These are phyloP conservation scores for Fusarium sp. DNA, from an alignment of 2,329 filamentous ascomycete genomes.

Conservation along the genomic window DNA sequence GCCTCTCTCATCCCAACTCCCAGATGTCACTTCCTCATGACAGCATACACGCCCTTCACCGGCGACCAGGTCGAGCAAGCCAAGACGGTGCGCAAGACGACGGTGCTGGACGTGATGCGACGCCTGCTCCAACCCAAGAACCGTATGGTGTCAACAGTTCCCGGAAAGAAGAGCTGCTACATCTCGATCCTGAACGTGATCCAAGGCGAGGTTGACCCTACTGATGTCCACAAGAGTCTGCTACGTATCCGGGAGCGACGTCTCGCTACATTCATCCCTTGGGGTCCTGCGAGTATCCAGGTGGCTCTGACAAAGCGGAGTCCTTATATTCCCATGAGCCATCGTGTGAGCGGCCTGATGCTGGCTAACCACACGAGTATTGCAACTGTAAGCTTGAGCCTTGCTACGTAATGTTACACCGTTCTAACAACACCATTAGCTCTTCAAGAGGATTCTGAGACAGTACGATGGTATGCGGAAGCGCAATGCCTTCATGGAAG, in stretches of 20 bases:
- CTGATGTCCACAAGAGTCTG: constrained; percentile 97
- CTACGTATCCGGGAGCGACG: constrained; percentile 94
- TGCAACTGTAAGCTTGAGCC: constrained; percentile 73
- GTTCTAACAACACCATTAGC: constrained; percentile 52
- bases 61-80: constrained; percentile 96
- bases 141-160: constrained; percentile 96
- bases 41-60: constrained; percentile 97
- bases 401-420: neutral
- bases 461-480: constrained; percentile 97
- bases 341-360: constrained; percentile 96
- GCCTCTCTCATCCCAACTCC: constrained; percentile 96
- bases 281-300: constrained; percentile 97
- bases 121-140: constrained; percentile 97
- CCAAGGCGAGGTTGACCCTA: constrained; percentile 97
- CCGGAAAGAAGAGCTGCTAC: constrained; percentile 97
- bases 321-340: constrained; percentile 93
- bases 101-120: constrained; percentile 97
- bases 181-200: constrained; percentile 99
- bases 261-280: constrained; percentile 96
- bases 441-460: constrained; percentile 93
- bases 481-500: constrained; percentile 95
- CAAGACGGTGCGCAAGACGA: constrained; percentile 98
- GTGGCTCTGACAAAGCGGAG: constrained; percentile 97
- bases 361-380: constrained; percentile 98
- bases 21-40: constrained; percentile 98